Percentiles rank a stretch among this genome's conserved stretches.
Conservation (phyloP, 2,329 filamentous ascomycete genomes). For the Microsporum canis region DNA sequence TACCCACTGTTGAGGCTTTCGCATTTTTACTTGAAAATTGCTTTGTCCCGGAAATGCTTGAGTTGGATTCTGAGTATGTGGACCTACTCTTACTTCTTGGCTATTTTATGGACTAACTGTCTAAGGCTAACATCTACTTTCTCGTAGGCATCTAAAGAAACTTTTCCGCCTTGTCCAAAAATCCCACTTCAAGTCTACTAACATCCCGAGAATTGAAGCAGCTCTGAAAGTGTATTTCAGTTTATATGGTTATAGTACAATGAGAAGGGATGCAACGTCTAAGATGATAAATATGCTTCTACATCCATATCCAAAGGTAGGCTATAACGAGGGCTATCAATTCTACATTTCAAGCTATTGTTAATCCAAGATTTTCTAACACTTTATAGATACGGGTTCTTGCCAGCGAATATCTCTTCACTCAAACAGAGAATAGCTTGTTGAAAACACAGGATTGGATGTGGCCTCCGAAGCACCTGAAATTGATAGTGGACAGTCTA, state of each 20-base stretch:
- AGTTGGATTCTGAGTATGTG: constrained; percentile 33
- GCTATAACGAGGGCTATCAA: constrained; percentile 20
- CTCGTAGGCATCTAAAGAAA: constrained; percentile 32
- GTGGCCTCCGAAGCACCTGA: constrained; percentile 25
- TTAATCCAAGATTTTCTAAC: background rate
- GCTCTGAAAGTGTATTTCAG: constrained; percentile 69
- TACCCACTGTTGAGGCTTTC: constrained; percentile 65
- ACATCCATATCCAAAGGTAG: constrained; percentile 71
- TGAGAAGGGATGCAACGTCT: constrained; percentile 48
- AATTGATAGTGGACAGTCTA: constrained; percentile 22
- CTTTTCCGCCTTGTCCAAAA: constrained; percentile 64
- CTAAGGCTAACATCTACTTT: background rate
- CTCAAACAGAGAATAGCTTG: constrained; percentile 22
- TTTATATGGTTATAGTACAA: constrained; percentile 45
- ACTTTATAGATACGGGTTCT: constrained; percentile 24
- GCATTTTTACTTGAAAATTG: constrained; percentile 63
- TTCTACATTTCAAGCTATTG: background rate
- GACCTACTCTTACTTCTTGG: background rate
- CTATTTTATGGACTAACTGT: background rate
- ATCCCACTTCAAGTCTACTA: constrained; percentile 70
- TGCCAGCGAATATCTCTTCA: constrained; percentile 29
- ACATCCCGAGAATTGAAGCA: constrained; percentile 68
- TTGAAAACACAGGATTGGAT: constrained; percentile 29
- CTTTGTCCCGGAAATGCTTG: constrained; percentile 28
- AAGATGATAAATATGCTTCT: constrained; percentile 62